A percentile compares a stretch with the other conserved stretches of the same genome.
phyloP scores from a whole-genome alignment of 352 stramenopile genomes.

The Blastocystis sp. region DNA sequence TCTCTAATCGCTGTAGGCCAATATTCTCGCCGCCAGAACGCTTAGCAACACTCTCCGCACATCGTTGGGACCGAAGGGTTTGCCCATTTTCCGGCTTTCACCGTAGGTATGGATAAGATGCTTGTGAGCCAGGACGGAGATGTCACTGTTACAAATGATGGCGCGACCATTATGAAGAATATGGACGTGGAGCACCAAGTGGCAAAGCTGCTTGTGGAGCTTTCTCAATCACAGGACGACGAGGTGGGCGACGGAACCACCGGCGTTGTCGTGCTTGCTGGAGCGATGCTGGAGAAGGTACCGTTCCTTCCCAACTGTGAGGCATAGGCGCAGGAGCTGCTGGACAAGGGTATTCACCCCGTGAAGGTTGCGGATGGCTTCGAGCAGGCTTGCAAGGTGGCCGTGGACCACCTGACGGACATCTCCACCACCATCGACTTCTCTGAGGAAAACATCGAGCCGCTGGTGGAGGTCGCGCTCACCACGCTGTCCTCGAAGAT shows the following conservation, averaged over 20 bases:
- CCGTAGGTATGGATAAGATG: conserved; percentile 95
- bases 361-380: conserved; percentile 97
- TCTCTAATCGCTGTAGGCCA: conserved; percentile 79
- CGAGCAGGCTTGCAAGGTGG: conserved; percentile 92
- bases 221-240: conserved; percentile 96
- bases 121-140: conserved; percentile 96
- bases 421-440: conserved; percentile 95
- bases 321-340: conserved; percentile 82
- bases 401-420: conserved; percentile 87
- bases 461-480: conserved; percentile 92
- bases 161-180: conserved; percentile 96
- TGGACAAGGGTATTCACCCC: conserved; percentile 92
- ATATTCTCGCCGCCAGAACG: conserved; percentile 93
- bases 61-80: conserved; percentile 90
- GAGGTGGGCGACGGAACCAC: conserved; percentile 99
- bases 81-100: neutral
- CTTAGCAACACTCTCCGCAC: conserved; percentile 93
- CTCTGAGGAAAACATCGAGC: conserved; percentile 85
- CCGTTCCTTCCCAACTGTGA: neutral
- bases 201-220: conserved; percentile 94
- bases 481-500: conserved; percentile 98
- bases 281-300: conserved; percentile 90
- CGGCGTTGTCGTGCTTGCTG: conserved; percentile 94
- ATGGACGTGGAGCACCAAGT: conserved; percentile 98
- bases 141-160: conserved; percentile 99